These are phyloP conservation scores for Pestalotiopsis fici DNA, from an alignment of 2,329 filamentous ascomycete genomes.

Conservation along the genomic window DNA sequence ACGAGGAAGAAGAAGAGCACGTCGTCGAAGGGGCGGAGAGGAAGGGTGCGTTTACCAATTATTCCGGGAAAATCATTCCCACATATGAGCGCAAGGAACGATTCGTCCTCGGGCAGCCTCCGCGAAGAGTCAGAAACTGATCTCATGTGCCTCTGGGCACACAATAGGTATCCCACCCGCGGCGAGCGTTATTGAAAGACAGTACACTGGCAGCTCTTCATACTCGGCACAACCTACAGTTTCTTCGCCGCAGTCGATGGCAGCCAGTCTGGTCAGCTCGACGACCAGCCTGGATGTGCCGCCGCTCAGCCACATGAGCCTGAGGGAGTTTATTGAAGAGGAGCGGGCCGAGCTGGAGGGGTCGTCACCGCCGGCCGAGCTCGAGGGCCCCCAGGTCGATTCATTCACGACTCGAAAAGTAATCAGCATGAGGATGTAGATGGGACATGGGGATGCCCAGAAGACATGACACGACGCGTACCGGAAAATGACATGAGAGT, in stretches of 20 bases:
- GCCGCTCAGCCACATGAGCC: background rate
- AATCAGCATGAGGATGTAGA: slow-evolving; percentile 1
- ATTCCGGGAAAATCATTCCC: background rate
- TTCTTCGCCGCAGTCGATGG: slow-evolving; percentile 6
- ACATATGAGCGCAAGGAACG: background rate
- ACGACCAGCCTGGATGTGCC: slow-evolving; percentile 5
- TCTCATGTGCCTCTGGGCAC: background rate
- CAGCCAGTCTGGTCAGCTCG: slow-evolving; percentile 1
- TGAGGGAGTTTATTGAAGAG: background rate
- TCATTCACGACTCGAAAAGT: background rate
- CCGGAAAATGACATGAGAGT: background rate
- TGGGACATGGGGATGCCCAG: background rate
- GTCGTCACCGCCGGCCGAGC: slow-evolving; percentile 5
- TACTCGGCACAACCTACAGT: background rate
- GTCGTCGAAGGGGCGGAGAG: background rate
- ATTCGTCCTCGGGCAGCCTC: background rate
- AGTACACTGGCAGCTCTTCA: background rate
- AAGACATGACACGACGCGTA: background rate
- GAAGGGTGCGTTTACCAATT: background rate
- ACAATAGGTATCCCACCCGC: background rate
- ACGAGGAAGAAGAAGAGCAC: background rate
- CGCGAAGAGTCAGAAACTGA: slow-evolving; percentile 3
- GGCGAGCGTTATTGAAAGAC: background rate
- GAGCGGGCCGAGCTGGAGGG: slow-evolving; percentile 2
- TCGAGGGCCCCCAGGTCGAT: background rate